phyloP scores from a whole-genome alignment of 176 grass and related monocot genomes.

The Chrysopogon serrulatus region DNA sequence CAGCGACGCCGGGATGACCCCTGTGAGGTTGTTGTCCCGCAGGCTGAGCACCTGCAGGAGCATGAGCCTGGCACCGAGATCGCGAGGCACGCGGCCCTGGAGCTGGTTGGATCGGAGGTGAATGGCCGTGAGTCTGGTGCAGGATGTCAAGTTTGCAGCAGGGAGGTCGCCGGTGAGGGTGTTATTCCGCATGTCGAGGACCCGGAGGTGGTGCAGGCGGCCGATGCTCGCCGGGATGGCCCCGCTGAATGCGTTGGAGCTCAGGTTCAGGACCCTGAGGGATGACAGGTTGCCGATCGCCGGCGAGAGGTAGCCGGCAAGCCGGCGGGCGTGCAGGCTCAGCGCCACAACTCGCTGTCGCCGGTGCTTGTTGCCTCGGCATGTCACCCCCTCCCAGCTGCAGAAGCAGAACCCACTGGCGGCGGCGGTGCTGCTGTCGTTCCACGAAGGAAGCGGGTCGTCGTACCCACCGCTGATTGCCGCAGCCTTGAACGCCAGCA shows the following conservation, averaged over 20 bases:
- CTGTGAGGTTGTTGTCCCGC: too few relatives aligned
- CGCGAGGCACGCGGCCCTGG: too few relatives aligned
- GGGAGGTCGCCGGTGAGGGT: too few relatives aligned
- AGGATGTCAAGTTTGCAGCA: too few relatives aligned
- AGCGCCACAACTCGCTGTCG: neutral
- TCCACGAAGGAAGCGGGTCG: neutral
- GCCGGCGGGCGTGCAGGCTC: neutral
- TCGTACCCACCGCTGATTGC: neutral
- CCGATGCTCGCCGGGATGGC: conserved; percentile 8
- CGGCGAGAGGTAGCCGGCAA: neutral
- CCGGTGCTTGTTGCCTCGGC: neutral
- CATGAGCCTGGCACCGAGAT: too few relatives aligned
- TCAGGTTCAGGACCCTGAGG: neutral
- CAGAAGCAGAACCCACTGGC: neutral
- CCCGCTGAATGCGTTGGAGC: neutral
- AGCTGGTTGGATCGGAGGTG: too few relatives aligned
- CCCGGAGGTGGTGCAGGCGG: neutral
- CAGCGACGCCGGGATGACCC: too few relatives aligned
- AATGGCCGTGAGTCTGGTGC: too few relatives aligned
- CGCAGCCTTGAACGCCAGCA: neutral
- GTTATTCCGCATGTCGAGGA: neutral
- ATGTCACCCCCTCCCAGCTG: neutral
- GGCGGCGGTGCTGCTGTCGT: neutral
- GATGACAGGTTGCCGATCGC: neutral
- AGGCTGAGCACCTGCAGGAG: too few relatives aligned